phyloP scores from a whole-genome alignment of 169 alveolate species.

The Cryptosporidium baileyi region DNA sequence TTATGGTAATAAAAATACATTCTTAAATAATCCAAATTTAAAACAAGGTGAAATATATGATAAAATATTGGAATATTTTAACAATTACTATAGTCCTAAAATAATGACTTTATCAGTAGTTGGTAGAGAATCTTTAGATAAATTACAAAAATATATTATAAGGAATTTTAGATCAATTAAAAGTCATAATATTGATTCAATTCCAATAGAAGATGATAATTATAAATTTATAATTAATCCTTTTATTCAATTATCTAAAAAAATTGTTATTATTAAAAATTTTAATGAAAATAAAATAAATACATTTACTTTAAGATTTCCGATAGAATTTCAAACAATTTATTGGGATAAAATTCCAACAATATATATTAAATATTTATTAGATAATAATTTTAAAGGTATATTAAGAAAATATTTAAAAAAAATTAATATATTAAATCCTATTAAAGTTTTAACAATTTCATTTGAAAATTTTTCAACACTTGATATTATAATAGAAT shows the following conservation, averaged over 20 bases:
- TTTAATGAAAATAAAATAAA: not conserved
- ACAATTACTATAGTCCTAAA: constrained; percentile 25
- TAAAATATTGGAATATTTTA: not conserved
- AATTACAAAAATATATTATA: constrained; percentile 16
- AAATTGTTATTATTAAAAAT: not conserved
- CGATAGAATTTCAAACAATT: constrained; percentile 3
- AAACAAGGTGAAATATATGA: constrained; percentile 24
- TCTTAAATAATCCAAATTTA: constrained; percentile 27
- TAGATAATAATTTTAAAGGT: constrained; percentile 19
- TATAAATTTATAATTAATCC: constrained; percentile 20
- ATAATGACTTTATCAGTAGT: constrained; percentile 25
- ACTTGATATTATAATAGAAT: constrained; percentile 16
- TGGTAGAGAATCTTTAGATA: constrained; percentile 39
- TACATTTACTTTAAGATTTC: constrained; percentile 26
- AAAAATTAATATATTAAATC: not conserved
- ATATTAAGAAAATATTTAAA: constrained; percentile 9
- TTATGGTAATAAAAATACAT: constrained; percentile 15
- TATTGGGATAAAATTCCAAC: constrained; percentile 25
- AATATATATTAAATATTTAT: constrained; percentile 11
- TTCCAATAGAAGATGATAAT: constrained; percentile 9
- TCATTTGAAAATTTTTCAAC: constrained; percentile 30
- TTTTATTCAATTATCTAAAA: constrained; percentile 1
- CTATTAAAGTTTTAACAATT: not conserved
- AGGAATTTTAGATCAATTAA: constrained; percentile 17
- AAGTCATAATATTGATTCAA: not conserved